Conservation (phyloP, 345 rosid species). For the Rhizophora apiculata region DNA sequence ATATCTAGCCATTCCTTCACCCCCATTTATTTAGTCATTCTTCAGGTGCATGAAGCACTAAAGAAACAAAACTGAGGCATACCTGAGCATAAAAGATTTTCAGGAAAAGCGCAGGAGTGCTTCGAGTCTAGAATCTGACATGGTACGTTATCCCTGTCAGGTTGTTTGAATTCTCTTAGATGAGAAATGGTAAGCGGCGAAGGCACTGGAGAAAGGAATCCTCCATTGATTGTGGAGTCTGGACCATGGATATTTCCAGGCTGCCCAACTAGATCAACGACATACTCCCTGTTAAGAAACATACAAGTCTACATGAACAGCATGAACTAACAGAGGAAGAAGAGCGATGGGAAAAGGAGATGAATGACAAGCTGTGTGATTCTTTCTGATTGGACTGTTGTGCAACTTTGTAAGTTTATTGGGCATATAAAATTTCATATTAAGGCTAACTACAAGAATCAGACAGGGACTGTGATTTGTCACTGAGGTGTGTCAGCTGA, state of each 20-base stretch:
- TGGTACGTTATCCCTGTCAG: conserved; percentile 39
- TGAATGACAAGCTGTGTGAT: not conserved
- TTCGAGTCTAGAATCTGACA: conserved; percentile 33
- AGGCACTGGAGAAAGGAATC: conserved; percentile 47
- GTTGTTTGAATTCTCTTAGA: conserved; percentile 47
- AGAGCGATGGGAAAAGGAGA: not conserved
- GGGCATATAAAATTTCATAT: not conserved
- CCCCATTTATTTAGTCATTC: not conserved
- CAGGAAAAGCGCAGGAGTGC: conserved; percentile 27
- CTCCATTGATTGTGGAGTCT: conserved; percentile 84
- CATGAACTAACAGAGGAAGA: not conserved
- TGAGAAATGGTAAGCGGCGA: conserved; percentile 66
- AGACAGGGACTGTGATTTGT: not conserved
- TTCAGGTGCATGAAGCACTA: not conserved
- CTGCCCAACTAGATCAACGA: conserved; percentile 88
- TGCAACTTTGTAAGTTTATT: not conserved
- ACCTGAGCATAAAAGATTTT: conserved; percentile 45
- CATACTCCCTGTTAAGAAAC: conserved; percentile 74
- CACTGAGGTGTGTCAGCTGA: not conserved
- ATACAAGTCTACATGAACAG: conserved; percentile 11
- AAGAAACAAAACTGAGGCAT: conserved; percentile 13
- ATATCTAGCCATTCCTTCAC: not conserved
- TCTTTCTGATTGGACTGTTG: not conserved
- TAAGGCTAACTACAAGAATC: not conserved
- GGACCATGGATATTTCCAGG: conserved; percentile 90